Evolutionary conservation across 768 basidiomycete species (phyloP).

Genomic region (Rhodotorula paludigena): DNA sequence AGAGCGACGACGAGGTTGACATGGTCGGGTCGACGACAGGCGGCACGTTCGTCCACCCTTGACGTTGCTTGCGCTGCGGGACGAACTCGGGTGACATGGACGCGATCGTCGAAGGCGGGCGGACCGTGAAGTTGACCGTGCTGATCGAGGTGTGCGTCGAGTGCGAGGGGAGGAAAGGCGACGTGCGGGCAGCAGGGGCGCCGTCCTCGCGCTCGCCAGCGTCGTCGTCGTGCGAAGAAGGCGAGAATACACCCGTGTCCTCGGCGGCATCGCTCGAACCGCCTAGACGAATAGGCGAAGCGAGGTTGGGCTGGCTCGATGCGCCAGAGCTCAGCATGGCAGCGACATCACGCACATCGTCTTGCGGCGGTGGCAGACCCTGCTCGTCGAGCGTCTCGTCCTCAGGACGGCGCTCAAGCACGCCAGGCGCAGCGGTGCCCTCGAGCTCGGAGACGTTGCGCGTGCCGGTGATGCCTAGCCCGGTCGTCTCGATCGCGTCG

Average conservation of each 20-base stretch:
- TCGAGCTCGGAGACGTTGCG: constrained; percentile 7
- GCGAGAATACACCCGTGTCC: constrained; percentile 11
- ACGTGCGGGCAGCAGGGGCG: background rate
- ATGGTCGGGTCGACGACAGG: constrained; percentile 21
- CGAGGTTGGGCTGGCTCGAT: constrained; percentile 14
- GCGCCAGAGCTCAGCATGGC: constrained; percentile 27
- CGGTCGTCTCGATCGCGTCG: constrained; percentile 27
- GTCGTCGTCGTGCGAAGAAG: background rate
- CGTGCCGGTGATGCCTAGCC: constrained; percentile 36
- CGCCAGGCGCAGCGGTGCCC: background rate
- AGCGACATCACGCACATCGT: constrained; percentile 40
- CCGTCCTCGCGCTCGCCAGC: background rate
- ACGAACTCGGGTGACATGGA: constrained; percentile 30
- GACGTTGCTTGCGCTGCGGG: constrained; percentile 22
- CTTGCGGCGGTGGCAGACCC: constrained; percentile 17
- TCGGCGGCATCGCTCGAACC: background rate
- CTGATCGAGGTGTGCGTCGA: constrained; percentile 23
- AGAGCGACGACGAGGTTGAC: constrained; percentile 15
- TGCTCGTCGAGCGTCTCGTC: constrained; percentile 18
- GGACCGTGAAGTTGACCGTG: constrained; percentile 33
- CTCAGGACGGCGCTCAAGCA: constrained; percentile 6
- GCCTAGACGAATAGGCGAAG: constrained; percentile 40
- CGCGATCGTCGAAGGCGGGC: constrained; percentile 29
- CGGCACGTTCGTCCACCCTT: constrained; percentile 29
- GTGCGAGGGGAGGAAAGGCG: constrained; percentile 18